Evolutionary conservation across 495 filamentous ascomycete genomes (phyloP).

Genomic region (Penicillium salamii): DNA sequence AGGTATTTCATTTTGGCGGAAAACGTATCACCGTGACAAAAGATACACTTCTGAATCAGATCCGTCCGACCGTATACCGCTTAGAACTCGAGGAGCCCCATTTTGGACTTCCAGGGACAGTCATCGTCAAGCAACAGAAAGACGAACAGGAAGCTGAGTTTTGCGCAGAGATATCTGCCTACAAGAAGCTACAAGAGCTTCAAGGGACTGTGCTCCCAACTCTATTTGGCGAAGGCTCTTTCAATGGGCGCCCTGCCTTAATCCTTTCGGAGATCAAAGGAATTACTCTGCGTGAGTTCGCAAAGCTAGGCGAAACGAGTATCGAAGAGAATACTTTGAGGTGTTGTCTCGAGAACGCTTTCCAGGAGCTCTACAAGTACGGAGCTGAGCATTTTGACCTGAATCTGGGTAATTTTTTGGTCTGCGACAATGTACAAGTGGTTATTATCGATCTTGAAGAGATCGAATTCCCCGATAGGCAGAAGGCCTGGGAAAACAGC

Average conservation of each 20-base stretch:
- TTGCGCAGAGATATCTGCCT: not conserved
- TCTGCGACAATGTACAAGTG: slow-evolving; percentile 5
- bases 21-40: too few relatives aligned
- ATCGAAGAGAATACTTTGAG: not conserved
- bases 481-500: not conserved
- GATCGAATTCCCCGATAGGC: slow-evolving; percentile 1
- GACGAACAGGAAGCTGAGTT: not conserved
- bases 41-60: too few relatives aligned
- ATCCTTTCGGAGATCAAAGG: slow-evolving; percentile 7
- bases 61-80: slow-evolving; percentile 5
- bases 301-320: not conserved
- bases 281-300: slow-evolving; percentile 3
- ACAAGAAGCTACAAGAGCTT: slow-evolving; percentile 3
- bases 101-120: slow-evolving; percentile 3
- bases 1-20: too few relatives aligned
- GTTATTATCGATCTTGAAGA: slow-evolving; percentile 5
- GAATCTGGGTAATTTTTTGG: slow-evolving; percentile 2
- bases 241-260: slow-evolving; percentile 3
- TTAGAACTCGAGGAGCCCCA: slow-evolving; percentile 7
- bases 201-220: slow-evolving; percentile 6
- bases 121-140: slow-evolving; percentile 11
- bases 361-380: not conserved
- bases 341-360: slow-evolving; percentile 2
- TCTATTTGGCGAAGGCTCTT: slow-evolving; percentile 7
- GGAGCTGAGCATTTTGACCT: slow-evolving; percentile 6